phyloP scores from a whole-genome alignment of 148 eudicot species.

The Polygonum aviculare region DNA sequence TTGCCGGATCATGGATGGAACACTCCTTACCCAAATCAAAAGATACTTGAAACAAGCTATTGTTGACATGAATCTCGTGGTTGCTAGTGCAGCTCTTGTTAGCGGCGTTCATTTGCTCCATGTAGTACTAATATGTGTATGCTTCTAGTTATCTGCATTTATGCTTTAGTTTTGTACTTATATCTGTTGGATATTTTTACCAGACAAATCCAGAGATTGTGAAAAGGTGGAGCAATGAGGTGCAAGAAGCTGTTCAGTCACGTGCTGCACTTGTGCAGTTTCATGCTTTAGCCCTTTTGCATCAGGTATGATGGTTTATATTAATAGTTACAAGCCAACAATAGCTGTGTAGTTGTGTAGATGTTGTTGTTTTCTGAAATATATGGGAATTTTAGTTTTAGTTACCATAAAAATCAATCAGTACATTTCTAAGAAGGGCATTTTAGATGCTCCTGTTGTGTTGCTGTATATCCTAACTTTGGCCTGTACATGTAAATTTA shows the following conservation, averaged over 20 bases:
- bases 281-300: constrained; percentile 84
- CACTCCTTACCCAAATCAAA: constrained; percentile 84
- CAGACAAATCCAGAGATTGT: constrained; percentile 95
- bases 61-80: constrained; percentile 91
- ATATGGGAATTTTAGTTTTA: too few relatives aligned
- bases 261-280: constrained; percentile 94
- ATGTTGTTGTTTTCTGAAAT: too few relatives aligned
- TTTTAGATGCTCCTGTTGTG: constrained; percentile 1
- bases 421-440: background rate
- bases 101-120: too few relatives aligned
- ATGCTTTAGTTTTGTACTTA: background rate
- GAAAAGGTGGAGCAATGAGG: constrained; percentile 93
- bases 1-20: constrained; percentile 81
- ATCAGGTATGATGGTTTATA: constrained; percentile 47
- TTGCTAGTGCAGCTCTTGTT: constrained; percentile 93
- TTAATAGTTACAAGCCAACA: too few relatives aligned
- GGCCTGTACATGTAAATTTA: too few relatives aligned
- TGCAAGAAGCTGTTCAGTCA: constrained; percentile 96
- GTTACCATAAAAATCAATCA: background rate
- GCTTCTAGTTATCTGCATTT: too few relatives aligned
- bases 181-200: background rate
- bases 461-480: too few relatives aligned
- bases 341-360: background rate
- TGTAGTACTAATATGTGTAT: too few relatives aligned
- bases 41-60: constrained; percentile 91